phyloP scores from a whole-genome alignment of 2,329 filamentous ascomycete species.

The Simplicillium aogashimaense region DNA sequence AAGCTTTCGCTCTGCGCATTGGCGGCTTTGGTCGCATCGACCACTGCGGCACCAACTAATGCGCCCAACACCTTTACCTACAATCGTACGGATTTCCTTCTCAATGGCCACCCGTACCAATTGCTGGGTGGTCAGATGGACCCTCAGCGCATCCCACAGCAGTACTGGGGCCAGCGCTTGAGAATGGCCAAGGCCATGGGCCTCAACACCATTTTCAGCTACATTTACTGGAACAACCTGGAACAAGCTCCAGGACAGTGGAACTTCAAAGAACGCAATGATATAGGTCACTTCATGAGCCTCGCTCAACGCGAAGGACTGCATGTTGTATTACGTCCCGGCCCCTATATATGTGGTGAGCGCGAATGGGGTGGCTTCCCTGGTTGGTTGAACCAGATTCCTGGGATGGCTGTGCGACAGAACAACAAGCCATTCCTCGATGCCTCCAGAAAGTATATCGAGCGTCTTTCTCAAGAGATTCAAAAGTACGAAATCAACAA shows the following conservation, averaged over 20 bases:
- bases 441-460: constrained; percentile 25
- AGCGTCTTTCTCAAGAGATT: constrained; percentile 25
- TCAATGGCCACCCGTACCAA: constrained; percentile 26
- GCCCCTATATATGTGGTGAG: constrained; percentile 38
- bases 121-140: constrained; percentile 41
- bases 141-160: constrained; percentile 34
- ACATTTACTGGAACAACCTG: constrained; percentile 40
- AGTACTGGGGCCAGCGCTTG: constrained; percentile 39
- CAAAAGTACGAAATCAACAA: constrained; percentile 23
- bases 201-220: constrained; percentile 52
- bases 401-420: constrained; percentile 28
- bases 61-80: constrained; percentile 22
- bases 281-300: constrained; percentile 33
- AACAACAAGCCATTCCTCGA: constrained; percentile 29
- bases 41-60: background rate
- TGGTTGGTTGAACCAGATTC: constrained; percentile 30
- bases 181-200: constrained; percentile 85
- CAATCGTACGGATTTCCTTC: constrained; percentile 25
- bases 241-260: constrained; percentile 30
- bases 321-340: constrained; percentile 31
- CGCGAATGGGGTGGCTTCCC: constrained; percentile 39
- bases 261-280: constrained; percentile 25
- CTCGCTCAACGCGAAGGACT: constrained; percentile 32
- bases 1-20: constrained; percentile 1
- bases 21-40: background rate